These are phyloP conservation scores for Casuarina cunninghamiana DNA, from an alignment of 306 rosid species.

Conservation along the genomic window DNA sequence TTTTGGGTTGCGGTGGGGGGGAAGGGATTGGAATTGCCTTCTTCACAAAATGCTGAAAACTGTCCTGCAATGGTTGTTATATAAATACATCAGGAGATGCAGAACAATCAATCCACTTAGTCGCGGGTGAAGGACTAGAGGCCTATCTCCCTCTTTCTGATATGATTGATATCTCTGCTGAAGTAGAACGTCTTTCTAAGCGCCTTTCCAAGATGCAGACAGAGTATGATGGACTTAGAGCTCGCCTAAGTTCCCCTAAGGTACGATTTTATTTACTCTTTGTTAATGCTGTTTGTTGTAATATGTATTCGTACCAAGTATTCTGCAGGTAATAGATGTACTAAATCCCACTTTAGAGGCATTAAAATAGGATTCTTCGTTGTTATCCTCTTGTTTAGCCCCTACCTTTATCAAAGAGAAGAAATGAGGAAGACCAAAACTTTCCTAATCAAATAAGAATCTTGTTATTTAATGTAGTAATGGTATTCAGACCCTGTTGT, in stretches of 20 bases:
- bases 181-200: slow-evolving; percentile 79
- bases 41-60: slow-evolving; percentile 27
- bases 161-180: slow-evolving; percentile 88
- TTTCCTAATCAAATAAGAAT: neutral
- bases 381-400: neutral
- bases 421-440: neutral
- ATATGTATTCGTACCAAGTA: neutral
- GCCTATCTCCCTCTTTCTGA: slow-evolving; percentile 97
- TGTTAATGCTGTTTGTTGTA: neutral
- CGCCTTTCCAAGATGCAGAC: slow-evolving; percentile 90
- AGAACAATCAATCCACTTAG: slow-evolving; percentile 89
- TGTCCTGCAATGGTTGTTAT: slow-evolving; percentile 26
- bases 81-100: slow-evolving; percentile 60
- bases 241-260: slow-evolving; percentile 77
- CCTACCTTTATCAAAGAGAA: neutral
- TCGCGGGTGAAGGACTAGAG: slow-evolving; percentile 92
- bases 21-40: slow-evolving; percentile 5
- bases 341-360: neutral
- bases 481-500: neutral
- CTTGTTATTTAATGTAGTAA: neutral
- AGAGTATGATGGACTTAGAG: slow-evolving; percentile 72
- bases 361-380: neutral
- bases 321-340: slow-evolving; percentile 13
- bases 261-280: slow-evolving; percentile 43
- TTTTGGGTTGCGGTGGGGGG: neutral